Conservation (phyloP, 2,329 filamentous ascomycete species). For the Colletotrichum cereale region DNA sequence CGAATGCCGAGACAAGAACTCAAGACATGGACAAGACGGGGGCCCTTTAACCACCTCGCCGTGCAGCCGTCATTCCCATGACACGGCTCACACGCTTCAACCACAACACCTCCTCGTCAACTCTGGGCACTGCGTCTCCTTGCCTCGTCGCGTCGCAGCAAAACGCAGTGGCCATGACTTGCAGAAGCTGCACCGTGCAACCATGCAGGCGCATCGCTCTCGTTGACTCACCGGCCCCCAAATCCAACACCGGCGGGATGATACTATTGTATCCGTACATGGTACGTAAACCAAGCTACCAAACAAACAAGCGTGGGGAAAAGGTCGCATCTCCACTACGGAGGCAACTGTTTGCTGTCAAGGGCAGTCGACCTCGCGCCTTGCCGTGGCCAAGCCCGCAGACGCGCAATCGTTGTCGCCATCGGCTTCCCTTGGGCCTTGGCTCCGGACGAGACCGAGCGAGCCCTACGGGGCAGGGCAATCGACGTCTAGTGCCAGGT, state of each 20-base stretch:
- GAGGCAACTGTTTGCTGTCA: conserved; percentile 1
- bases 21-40: conserved; percentile 20
- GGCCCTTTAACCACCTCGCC: conserved; percentile 3
- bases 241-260: not conserved
- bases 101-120: conserved; percentile 9
- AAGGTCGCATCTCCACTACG: conserved; percentile 4
- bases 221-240: conserved; percentile 13
- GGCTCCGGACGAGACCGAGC: conserved; percentile 37
- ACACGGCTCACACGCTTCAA: conserved; percentile 24
- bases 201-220: not conserved
- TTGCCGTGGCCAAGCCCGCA: conserved; percentile 38
- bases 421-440: conserved; percentile 29
- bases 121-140: not conserved
- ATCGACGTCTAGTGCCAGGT: conserved; percentile 21
- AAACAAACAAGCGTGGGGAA: not conserved
- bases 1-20: conserved; percentile 35
- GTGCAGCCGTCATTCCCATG: not conserved
- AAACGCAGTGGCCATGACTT: not conserved
- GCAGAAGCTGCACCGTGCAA: not conserved
- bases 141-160: not conserved
- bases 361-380: conserved; percentile 23
- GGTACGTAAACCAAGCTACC: not conserved
- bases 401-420: conserved; percentile 42
- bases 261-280: too few relatives aligned
- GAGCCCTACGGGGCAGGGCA: conserved; percentile 26